A percentile compares a stretch with the other conserved stretches of the same genome.
phyloP scores from a whole-genome alignment of 2,329 filamentous ascomycete species.

The Aspergillus bombycis region DNA sequence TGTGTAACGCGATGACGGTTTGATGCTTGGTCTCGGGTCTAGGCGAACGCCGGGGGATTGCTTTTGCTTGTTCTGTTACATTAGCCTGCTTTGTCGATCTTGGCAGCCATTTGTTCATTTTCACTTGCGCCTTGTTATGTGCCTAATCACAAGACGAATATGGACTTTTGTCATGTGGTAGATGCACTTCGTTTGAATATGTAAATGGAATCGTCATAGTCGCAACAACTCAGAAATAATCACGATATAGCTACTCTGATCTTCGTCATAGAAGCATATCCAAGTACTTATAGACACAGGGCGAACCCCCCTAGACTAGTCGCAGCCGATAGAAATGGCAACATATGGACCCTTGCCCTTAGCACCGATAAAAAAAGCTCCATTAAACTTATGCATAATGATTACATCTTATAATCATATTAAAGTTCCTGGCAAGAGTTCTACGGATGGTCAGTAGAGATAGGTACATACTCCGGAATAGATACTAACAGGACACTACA shows the following conservation, averaged over 20 bases:
- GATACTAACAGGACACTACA: too few relatives aligned
- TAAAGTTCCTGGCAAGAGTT: too few relatives aligned
- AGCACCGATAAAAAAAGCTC: neutral
- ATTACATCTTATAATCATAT: neutral
- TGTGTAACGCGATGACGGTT: slow-evolving; percentile 8
- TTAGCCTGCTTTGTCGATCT: slow-evolving; percentile 10
- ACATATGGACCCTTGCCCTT: neutral
- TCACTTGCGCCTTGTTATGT: neutral
- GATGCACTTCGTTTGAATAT: neutral
- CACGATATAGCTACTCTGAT: neutral
- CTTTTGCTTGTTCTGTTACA: slow-evolving; percentile 1
- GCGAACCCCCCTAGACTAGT: neutral
- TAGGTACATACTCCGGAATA: neutral
- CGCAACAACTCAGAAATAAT: neutral
- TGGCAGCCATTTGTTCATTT: neutral
- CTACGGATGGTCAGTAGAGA: neutral
- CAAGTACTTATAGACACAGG: neutral
- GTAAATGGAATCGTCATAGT: neutral
- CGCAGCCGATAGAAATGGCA: neutral
- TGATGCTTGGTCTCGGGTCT: neutral
- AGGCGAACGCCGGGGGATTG: neutral
- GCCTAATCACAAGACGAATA: neutral
- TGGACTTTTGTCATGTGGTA: neutral
- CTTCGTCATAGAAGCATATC: neutral
- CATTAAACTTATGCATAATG: neutral